Percentiles rank a stretch among this genome's conserved stretches.
phyloP scores from a whole-genome alignment of 257 asterid genomes.

The Solanum bulbocastanum region DNA sequence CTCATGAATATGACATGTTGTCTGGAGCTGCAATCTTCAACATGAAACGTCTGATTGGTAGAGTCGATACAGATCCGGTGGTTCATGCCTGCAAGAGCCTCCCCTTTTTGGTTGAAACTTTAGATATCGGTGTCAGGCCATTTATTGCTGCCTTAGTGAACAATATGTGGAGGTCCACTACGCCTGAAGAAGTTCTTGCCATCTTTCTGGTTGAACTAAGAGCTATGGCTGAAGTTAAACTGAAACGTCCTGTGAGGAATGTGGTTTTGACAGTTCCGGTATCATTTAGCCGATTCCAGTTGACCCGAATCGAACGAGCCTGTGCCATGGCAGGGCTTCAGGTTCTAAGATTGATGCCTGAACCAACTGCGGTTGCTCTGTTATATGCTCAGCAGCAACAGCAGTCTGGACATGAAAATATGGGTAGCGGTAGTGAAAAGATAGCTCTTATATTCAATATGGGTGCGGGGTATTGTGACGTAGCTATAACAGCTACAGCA shows the following conservation, averaged over 20 bases:
- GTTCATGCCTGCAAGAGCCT: slow-evolving; percentile 70
- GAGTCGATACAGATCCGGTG: slow-evolving; percentile 77
- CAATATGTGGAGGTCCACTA: slow-evolving; percentile 76
- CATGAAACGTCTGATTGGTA: slow-evolving; percentile 67
- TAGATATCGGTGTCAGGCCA: slow-evolving; percentile 71
- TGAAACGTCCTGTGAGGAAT: slow-evolving; percentile 46
- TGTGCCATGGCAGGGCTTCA: slow-evolving; percentile 96
- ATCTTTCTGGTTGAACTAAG: slow-evolving; percentile 63
- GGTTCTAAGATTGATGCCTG: slow-evolving; percentile 79
- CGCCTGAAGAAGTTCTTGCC: slow-evolving; percentile 87
- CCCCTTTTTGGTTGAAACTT: slow-evolving; percentile 72
- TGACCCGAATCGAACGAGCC: slow-evolving; percentile 65
- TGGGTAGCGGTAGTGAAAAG: slow-evolving; percentile 62
- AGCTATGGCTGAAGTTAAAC: slow-evolving; percentile 57
- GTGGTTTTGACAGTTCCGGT: slow-evolving; percentile 69
- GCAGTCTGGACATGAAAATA: slow-evolving; percentile 33
- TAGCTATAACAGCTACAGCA: slow-evolving; percentile 68
- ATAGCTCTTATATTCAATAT: slow-evolving; percentile 68
- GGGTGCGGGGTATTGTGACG: slow-evolving; percentile 94
- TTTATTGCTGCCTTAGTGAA: slow-evolving; percentile 73
- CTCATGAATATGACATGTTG: slow-evolving; percentile 64
- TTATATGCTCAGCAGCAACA: slow-evolving; percentile 76
- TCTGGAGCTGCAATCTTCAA: slow-evolving; percentile 77
- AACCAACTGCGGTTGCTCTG: slow-evolving; percentile 85
- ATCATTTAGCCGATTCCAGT: slow-evolving; percentile 72